Base-by-base conservation (phyloP, 2,329 filamentous ascomycete genomes). In the Penicillium sp. region DNA sequence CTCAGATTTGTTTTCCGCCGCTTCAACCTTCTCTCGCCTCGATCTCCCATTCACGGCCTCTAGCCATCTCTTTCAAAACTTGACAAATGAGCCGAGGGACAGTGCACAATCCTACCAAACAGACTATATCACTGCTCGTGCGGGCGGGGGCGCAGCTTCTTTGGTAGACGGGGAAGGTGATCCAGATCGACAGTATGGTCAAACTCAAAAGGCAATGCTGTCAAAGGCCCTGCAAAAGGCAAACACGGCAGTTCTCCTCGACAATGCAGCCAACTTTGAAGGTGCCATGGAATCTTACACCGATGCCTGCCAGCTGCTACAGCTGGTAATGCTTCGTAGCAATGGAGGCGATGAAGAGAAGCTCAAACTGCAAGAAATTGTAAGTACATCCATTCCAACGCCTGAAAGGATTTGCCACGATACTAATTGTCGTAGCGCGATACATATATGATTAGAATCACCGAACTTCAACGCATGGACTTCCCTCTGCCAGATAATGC, bases 151-250 rank as follows among this genome's bases (percentile, higher is more conserved):
- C 20, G 63, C 60, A 6, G 52, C 55, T 13, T 60, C 58, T 10
- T 56, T 18, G n/a, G 53, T 56, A 18, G 64, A 62, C 32, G 56
- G 38, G 25, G 63, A 65, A n/a, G 57, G 55, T 1, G 58, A 59
- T 5, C 60, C 60, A 28, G 66, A 64, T 52, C 67, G 67, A 54
- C 68, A 71, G 50, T 69, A 72, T 54, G 71, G 69, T n/a, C 81
- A 82, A 12, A 89, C 87, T 1, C 87, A 97, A 68, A 97, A 96
- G 75, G 88, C 86, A 9, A 97, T 97, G 91, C 79, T 98, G 31
- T 95, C 92, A n/a, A 88, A 88, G 61, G 93, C 93, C 0, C 75
- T 98, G 47, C 87, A 95, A 66, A 95, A 96, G 72, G 93, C 93
- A 43, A 96, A 98, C 65, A 92, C 89, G 10, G 93, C 93, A 20